Base-by-base conservation (phyloP, 768 basidiomycete species). In the Pisolithus microcarpus region DNA sequence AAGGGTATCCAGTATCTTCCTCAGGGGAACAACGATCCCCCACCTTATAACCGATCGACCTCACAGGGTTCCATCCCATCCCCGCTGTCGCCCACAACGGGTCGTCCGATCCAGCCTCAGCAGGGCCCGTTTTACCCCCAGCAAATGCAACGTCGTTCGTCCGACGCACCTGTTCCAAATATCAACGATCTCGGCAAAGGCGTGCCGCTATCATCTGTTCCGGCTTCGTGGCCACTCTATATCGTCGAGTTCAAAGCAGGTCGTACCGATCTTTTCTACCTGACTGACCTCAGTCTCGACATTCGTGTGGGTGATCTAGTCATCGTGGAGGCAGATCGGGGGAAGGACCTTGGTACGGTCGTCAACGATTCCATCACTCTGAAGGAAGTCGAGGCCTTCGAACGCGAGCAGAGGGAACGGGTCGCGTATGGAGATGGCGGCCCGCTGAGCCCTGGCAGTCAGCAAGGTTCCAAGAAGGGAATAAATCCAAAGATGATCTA, bases 171-270 rank as follows among this genome's bases (percentile, higher is more conserved):
- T 0, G 50, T 57, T 31, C 63, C 64, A 24, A 58, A 56, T 48
- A 60, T 79, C 37, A 67, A 59, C 40, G 79, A 92, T 10, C 82
- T 95, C 24, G 94, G 94, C 44, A 86, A 85, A 61, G 95, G 95
- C 36, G 80, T 97, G 0, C 91, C 93, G 0, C 76, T 97, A 13
- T 82, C 85, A 63, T 68, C 86, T 44, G 84, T 99, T 38, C 85
- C 93, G 1, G 65, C 85, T 11, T 81, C 83, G 36, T 90, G 87
- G 74, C 91, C 88, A n/a, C 78, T 99, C 7, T 97, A 81, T 75
- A 94, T 97, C 60, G 87, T 97, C 59, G 89, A 96, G 66, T 99
- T 99, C 78, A 99, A 97, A 70, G 93, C 94, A 0, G 91, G 92
- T 0, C 82, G 95, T 38, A 92, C 92, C 55, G 95, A 97, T 66